phyloP scores from a whole-genome alignment of 176 grass and related monocot genomes.

The Carex littledalei region DNA sequence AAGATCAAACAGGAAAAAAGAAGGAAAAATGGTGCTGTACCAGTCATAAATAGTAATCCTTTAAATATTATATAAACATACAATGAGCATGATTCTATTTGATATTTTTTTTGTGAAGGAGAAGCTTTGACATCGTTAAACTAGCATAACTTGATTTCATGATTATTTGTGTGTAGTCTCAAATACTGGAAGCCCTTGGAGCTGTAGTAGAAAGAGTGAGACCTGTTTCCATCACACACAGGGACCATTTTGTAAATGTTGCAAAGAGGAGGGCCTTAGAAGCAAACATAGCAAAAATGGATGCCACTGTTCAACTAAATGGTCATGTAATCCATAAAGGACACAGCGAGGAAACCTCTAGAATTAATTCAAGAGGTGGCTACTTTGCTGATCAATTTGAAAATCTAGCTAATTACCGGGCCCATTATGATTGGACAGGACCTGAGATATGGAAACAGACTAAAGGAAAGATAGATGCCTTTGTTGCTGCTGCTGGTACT shows the following conservation, averaged over 20 bases:
- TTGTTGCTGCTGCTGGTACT: conserved; percentile 82
- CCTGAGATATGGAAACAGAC: conserved; percentile 96
- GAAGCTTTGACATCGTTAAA: background rate
- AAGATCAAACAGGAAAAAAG: background rate
- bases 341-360: conserved; percentile 10
- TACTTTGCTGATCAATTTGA: conserved; percentile 98
- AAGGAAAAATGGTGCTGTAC: background rate
- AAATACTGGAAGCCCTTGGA: conserved; percentile 93
- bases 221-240: conserved; percentile 88
- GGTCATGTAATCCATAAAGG: conserved; percentile 14
- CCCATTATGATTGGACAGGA: conserved; percentile 93
- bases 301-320: conserved; percentile 19
- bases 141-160: background rate
- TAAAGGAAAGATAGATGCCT: conserved; percentile 57
- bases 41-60: background rate
- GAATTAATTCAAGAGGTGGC: conserved; percentile 47
- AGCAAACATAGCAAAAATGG: conserved; percentile 34
- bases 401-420: conserved; percentile 84
- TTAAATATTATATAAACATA: background rate
- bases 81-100: background rate
- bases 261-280: conserved; percentile 81
- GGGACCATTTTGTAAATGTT: conserved; percentile 91
- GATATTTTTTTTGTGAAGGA: background rate
- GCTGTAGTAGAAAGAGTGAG: conserved; percentile 82
- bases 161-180: conserved; percentile 41